These are phyloP conservation scores for Dendrobium huoshanense DNA, from an alignment of 106 monocot genomes.

Conservation along the genomic window DNA sequence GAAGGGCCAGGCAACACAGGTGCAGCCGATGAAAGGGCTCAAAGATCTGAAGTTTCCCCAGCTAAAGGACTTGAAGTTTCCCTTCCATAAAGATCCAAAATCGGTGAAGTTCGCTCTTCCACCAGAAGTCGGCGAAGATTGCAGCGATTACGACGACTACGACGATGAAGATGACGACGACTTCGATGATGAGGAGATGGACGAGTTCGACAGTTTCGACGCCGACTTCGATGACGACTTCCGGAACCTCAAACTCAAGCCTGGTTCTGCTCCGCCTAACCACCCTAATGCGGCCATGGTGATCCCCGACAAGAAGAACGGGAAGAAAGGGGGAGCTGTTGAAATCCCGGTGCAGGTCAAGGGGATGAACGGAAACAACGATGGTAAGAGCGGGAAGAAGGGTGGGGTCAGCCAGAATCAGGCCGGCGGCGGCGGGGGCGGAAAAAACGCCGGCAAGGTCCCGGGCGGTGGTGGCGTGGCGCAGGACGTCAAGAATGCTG, in stretches of 20 bases:
- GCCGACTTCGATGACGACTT: constrained; percentile 45
- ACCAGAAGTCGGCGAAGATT: constrained; percentile 31
- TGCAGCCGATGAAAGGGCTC: constrained; percentile 38
- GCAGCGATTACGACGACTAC: constrained; percentile 27
- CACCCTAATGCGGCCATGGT: constrained; percentile 1
- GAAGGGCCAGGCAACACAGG: constrained; percentile 17
- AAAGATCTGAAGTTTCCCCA: constrained; percentile 50
- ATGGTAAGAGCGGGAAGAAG: constrained; percentile 22
- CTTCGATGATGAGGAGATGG: constrained; percentile 34
- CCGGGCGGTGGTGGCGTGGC: constrained; percentile 8
- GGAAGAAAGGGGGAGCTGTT: constrained; percentile 19
- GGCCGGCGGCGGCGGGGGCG: neutral
- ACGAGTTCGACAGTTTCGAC: constrained; percentile 42
- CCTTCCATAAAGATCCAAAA: constrained; percentile 42
- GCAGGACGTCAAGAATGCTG: constrained; percentile 11
- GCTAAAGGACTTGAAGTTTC: constrained; percentile 49
- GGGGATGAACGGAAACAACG: constrained; percentile 8
- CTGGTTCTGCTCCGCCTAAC: constrained; percentile 13
- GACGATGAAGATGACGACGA: constrained; percentile 41
- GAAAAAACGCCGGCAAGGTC: constrained; percentile 2
- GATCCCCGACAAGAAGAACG: constrained; percentile 30
- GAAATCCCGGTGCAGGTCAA: constrained; percentile 25
- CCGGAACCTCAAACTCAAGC: constrained; percentile 40
- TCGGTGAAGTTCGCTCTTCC: constrained; percentile 47
- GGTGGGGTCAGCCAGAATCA: constrained; percentile 5